A percentile compares a stretch with the other conserved stretches of the same genome.
phyloP scores from a whole-genome alignment of 2,329 filamentous ascomycete species.

The Aspergillus chevalieri region DNA sequence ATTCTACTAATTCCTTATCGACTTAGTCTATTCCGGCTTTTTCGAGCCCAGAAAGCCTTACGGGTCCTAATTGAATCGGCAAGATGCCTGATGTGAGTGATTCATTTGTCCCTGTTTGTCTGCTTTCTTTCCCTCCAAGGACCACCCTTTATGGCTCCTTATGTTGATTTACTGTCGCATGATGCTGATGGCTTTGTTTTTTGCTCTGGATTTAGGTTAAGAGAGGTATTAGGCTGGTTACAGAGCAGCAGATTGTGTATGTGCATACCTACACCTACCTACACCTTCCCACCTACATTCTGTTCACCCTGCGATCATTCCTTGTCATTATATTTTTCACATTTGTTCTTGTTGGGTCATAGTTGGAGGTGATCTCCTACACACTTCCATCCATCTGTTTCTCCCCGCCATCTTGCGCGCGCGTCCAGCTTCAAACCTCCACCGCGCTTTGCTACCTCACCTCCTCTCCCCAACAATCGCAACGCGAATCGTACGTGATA shows the following conservation, averaged over 20 bases:
- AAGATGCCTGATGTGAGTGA: conserved; percentile 33
- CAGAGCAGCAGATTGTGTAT: conserved; percentile 83
- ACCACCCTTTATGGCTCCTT: too few species aligned
- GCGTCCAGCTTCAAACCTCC: not conserved
- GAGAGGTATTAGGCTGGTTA: conserved; percentile 86
- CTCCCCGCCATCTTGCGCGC: not conserved
- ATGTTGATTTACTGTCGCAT: conserved; percentile 9
- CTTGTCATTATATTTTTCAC: not conserved
- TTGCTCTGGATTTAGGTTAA: conserved; percentile 52
- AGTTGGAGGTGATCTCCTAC: not conserved
- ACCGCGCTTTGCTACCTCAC: too few species aligned
- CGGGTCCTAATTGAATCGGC: not conserved
- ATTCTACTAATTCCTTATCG: not conserved
- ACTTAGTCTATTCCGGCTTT: not conserved
- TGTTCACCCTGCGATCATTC: conserved; percentile 3
- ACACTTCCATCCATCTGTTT: not conserved
- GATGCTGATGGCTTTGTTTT: conserved; percentile 13
- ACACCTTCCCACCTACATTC: conserved; percentile 4
- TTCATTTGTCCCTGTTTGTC: conserved; percentile 1
- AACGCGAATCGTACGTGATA: not conserved
- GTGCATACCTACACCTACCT: conserved; percentile 30
- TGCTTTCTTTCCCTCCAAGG: not conserved
- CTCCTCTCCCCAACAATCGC: too few species aligned
- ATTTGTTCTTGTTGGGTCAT: not conserved
- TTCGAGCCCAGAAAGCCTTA: conserved; percentile 2